phyloP scores from a whole-genome alignment of 176 grass and related monocot genomes.

The Oryza longistaminata region DNA sequence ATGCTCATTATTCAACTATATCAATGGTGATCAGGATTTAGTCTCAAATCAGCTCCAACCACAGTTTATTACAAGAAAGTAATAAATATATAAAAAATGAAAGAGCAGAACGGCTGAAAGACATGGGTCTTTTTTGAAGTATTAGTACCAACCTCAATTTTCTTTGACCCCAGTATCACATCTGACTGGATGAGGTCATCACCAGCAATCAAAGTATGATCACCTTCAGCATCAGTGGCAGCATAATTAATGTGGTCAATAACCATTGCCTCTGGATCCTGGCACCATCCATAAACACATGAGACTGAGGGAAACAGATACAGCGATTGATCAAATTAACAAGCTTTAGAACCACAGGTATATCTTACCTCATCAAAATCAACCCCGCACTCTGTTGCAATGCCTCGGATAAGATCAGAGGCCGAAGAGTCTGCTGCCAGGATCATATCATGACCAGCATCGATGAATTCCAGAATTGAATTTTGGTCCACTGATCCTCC shows the following conservation, averaged over 20 bases:
- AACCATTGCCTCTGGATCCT: conserved; percentile 84
- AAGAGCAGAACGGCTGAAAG: not conserved
- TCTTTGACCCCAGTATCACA: conserved; percentile 77
- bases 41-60: not conserved
- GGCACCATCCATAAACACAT: conserved; percentile 12
- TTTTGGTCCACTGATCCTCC: conserved; percentile 87
- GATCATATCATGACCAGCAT: conserved; percentile 90
- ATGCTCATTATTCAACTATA: not conserved
- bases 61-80: not conserved
- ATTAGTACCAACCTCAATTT: conserved; percentile 61
- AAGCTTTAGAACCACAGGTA: not conserved
- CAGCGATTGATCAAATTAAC: not conserved
- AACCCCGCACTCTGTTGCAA: conserved; percentile 85
- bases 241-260: conserved; percentile 90
- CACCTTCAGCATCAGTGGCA: conserved; percentile 69
- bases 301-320: conserved; percentile 14
- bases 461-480: conserved; percentile 74
- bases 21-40: not conserved
- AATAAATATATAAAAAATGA: not conserved
- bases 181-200: conserved; percentile 78
- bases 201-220: conserved; percentile 80
- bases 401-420: conserved; percentile 92
- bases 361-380: conserved; percentile 93
- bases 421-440: conserved; percentile 75
- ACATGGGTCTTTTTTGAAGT: not conserved